These are phyloP conservation scores for Backusella luteola DNA, from an alignment of 192 early-diverging fungal species.

Conservation along the genomic window DNA sequence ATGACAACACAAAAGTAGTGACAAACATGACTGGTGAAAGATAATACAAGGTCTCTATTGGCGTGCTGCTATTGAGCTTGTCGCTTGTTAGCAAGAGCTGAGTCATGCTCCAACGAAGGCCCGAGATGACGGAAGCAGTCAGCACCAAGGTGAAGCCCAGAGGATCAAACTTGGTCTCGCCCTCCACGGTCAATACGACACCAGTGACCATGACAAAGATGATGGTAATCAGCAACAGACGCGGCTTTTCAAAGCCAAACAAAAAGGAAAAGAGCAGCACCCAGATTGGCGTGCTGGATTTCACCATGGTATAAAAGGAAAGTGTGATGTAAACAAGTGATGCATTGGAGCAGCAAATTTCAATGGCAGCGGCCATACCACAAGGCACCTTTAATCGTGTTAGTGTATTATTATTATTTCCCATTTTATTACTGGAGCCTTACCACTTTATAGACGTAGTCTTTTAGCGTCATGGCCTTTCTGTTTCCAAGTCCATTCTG, in stretches of 20 bases:
- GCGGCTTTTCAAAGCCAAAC: constrained; percentile 72
- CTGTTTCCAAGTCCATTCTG: neutral
- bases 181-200: constrained; percentile 72
- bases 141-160: constrained; percentile 56
- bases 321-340: constrained; percentile 78
- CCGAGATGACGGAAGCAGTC: constrained; percentile 70
- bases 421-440: neutral
- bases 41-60: constrained; percentile 73
- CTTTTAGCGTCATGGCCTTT: constrained; percentile 22
- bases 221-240: constrained; percentile 57
- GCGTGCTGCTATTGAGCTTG: constrained; percentile 70
- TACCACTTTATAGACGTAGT: constrained; percentile 40
- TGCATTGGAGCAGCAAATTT: constrained; percentile 81
- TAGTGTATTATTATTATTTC: neutral
- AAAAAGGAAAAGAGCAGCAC: constrained; percentile 80
- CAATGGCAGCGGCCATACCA: constrained; percentile 74
- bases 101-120: constrained; percentile 80
- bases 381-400: constrained; percentile 32
- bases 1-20: constrained; percentile 55
- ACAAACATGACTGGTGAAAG: constrained; percentile 77
- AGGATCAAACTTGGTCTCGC: constrained; percentile 62
- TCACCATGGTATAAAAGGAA: constrained; percentile 85
- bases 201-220: constrained; percentile 74
- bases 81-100: constrained; percentile 73
- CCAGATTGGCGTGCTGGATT: constrained; percentile 66